These are phyloP conservation scores for Phytophthora citricola DNA, from an alignment of 352 stramenopile genomes.

Conservation along the genomic window DNA sequence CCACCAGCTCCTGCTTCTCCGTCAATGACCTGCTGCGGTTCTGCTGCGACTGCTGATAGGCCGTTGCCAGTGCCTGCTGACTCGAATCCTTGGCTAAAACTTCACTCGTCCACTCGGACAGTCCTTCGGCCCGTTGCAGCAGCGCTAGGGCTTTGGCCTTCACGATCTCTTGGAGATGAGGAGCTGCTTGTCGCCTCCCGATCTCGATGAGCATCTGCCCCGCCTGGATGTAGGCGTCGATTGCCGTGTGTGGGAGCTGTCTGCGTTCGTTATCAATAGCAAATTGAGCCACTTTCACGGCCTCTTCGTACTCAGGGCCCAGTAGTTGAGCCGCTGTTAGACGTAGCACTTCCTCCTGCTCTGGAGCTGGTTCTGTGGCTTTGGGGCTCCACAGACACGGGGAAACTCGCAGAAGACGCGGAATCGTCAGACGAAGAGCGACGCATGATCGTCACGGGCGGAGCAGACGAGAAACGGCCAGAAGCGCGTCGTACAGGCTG, in stretches of 20 bases:
- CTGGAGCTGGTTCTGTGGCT: slow-evolving; percentile 6
- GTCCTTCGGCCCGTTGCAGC: slow-evolving; percentile 73
- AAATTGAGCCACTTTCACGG: slow-evolving; percentile 65
- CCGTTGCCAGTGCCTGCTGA: slow-evolving; percentile 48
- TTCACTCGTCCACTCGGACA: slow-evolving; percentile 68
- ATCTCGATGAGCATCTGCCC: slow-evolving; percentile 75
- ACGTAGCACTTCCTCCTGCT: slow-evolving; percentile 28
- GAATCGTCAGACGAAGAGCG: slow-evolving; percentile 15
- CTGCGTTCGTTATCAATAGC: slow-evolving; percentile 76
- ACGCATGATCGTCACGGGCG: slow-evolving; percentile 22
- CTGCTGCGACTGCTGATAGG: slow-evolving; percentile 60
- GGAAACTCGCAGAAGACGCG: slow-evolving; percentile 3
- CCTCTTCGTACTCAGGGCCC: slow-evolving; percentile 66
- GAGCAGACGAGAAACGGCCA: slow-evolving; percentile 9
- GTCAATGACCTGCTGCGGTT: slow-evolving; percentile 45
- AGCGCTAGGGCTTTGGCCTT: slow-evolving; percentile 81
- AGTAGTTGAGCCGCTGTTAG: slow-evolving; percentile 47
- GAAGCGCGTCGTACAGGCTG: slow-evolving; percentile 19
- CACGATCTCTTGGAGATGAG: slow-evolving; percentile 80
- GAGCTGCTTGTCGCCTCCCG: slow-evolving; percentile 58
- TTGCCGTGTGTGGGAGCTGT: slow-evolving; percentile 67
- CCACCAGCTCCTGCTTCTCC: slow-evolving; percentile 70
- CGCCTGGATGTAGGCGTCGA: slow-evolving; percentile 75
- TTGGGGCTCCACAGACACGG: slow-evolving; percentile 2
- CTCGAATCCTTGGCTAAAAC: slow-evolving; percentile 45